These are phyloP conservation scores for Candida pseudoglaebosa DNA, from an alignment of 805 yeast genomes.

Conservation along the genomic window DNA sequence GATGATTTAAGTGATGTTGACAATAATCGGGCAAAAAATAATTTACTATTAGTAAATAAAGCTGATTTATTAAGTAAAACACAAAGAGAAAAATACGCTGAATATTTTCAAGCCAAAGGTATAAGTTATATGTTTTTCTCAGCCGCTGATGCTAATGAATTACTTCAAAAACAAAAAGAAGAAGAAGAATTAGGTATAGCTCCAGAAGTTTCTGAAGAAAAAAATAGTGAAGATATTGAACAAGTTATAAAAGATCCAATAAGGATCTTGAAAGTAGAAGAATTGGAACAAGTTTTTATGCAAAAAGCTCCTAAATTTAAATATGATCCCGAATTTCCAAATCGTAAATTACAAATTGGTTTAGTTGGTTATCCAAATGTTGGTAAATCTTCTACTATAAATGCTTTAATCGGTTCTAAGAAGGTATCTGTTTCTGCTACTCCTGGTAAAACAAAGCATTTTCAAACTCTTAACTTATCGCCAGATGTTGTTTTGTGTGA, in stretches of 20 bases:
- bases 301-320: constrained; percentile 71
- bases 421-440: constrained; percentile 98
- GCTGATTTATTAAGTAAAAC: constrained; percentile 78
- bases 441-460: constrained; percentile 98
- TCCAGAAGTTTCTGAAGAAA: constrained; percentile 15
- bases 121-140: constrained; percentile 89
- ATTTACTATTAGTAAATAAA: constrained; percentile 83
- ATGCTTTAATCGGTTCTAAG: constrained; percentile 93
- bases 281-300: constrained; percentile 77
- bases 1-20: constrained; percentile 60
- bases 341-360: constrained; percentile 76
- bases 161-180: constrained; percentile 59
- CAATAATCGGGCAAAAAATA: constrained; percentile 52
- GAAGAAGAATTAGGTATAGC: constrained; percentile 30
- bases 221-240: constrained; percentile 20
- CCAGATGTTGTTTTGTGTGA: constrained; percentile 86
- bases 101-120: constrained; percentile 62
- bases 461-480: constrained; percentile 88
- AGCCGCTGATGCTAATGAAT: constrained; percentile 79
- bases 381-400: constrained; percentile 96
- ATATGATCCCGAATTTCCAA: constrained; percentile 52
- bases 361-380: constrained; percentile 95
- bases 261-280: constrained; percentile 73
- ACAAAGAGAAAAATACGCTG: constrained; percentile 86
- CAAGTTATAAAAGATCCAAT: constrained; percentile 35